A percentile compares a stretch with the other conserved stretches of the same genome.
phyloP scores from a whole-genome alignment of 2,329 filamentous ascomycete species.

The Penicillium glabrum region DNA sequence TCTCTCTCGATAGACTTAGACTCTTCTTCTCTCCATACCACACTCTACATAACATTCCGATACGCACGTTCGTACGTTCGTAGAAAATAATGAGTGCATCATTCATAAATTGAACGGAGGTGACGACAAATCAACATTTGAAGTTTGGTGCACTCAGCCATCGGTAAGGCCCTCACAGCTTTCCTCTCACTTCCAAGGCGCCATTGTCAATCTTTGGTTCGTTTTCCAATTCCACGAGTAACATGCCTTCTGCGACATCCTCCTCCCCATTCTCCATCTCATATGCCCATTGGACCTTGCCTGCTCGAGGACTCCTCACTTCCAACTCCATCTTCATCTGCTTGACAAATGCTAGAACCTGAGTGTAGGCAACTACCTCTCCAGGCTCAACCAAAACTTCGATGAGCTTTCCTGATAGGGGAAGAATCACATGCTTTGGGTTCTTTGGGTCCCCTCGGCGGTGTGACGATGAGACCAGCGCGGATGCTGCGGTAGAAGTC shows the following conservation, averaged over 20 bases:
- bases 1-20: too few relatives aligned
- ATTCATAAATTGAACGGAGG: too few relatives aligned
- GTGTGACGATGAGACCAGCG: constrained; percentile 43
- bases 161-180: constrained; percentile 19
- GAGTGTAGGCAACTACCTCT: constrained; percentile 50
- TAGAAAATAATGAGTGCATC: too few relatives aligned
- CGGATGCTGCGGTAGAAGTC: constrained; percentile 47
- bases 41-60: too few relatives aligned
- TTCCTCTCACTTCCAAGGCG: constrained; percentile 23
- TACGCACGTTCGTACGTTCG: too few relatives aligned
- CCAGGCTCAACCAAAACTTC: constrained; percentile 59
- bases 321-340: constrained; percentile 72
- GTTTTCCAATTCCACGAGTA: constrained; percentile 51
- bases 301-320: constrained; percentile 51
- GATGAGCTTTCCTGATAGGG: constrained; percentile 59
- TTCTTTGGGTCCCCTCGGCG: constrained; percentile 52
- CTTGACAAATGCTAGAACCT: constrained; percentile 59
- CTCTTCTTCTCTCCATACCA: too few relatives aligned
- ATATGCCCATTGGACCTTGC: constrained; percentile 52
- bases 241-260: constrained; percentile 57
- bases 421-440: constrained; percentile 54
- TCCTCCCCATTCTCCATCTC: constrained; percentile 52
- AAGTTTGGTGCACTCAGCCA: too few relatives aligned
- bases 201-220: constrained; percentile 21
- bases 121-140: too few relatives aligned